These are phyloP conservation scores for Chrysopogon serrulatus DNA, from an alignment of 176 grass and related monocot species.

Conservation along the genomic window DNA sequence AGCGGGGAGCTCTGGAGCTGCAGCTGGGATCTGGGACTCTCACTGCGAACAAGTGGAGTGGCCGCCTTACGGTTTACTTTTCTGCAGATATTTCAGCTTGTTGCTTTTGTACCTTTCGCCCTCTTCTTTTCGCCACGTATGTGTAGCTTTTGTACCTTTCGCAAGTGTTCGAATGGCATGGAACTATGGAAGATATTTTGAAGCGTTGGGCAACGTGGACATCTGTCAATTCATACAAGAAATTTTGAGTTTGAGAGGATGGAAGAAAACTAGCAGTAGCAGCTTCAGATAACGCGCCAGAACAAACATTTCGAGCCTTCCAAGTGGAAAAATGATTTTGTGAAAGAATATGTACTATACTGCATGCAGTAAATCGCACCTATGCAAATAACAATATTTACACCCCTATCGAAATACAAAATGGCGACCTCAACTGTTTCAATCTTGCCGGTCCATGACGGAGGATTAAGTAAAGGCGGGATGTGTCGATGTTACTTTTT, in stretches of 20 bases:
- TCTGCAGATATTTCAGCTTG: not conserved
- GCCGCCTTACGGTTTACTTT: not conserved
- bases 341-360: too few species aligned
- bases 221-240: not conserved
- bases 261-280: not conserved
- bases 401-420: too few species aligned
- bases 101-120: not conserved
- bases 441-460: too few species aligned
- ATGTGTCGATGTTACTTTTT: too few species aligned
- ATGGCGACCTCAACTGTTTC: too few species aligned
- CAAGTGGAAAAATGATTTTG: too few species aligned
- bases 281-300: not conserved
- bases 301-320: too few species aligned
- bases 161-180: too few species aligned
- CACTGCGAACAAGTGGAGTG: not conserved
- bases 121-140: not conserved
- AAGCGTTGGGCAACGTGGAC: not conserved
- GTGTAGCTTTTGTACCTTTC: too few species aligned
- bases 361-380: too few species aligned
- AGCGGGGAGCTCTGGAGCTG: not conserved
- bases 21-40: not conserved
- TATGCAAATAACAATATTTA: too few species aligned
- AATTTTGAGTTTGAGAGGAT: not conserved
- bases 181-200: constrained; percentile 50
- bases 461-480: too few species aligned